phyloP scores from a whole-genome alignment of 1,139 yeast genomes.

The Taphrina populina region DNA sequence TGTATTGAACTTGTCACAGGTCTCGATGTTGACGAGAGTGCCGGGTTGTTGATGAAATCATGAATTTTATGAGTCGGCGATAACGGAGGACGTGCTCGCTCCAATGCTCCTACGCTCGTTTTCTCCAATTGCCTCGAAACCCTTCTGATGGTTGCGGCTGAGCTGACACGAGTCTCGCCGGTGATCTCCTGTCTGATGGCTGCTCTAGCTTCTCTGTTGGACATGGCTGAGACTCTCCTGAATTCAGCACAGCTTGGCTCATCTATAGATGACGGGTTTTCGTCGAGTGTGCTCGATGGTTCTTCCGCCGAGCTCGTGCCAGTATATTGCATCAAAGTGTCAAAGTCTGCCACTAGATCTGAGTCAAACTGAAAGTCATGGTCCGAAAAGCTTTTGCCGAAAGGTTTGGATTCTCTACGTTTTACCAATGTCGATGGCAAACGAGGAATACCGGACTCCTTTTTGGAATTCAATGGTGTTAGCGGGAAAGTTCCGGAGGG shows the following conservation, averaged over 20 bases:
- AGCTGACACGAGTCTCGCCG: neutral
- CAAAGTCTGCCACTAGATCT: constrained; percentile 1
- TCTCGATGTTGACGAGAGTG: too few relatives aligned
- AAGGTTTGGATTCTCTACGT: constrained; percentile 11
- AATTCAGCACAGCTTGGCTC: too few relatives aligned
- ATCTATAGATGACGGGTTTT: neutral
- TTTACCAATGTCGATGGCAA: constrained; percentile 13
- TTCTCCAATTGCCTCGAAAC: constrained; percentile 7
- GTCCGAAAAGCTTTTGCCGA: constrained; percentile 18
- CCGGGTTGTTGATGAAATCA: too few relatives aligned
- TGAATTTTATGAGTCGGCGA: too few relatives aligned
- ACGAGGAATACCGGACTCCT: constrained; percentile 17
- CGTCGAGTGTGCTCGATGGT: too few relatives aligned
- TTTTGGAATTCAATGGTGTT: constrained; percentile 3
- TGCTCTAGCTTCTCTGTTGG: too few relatives aligned
- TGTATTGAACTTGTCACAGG: too few relatives aligned
- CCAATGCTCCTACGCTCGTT: constrained; percentile 2
- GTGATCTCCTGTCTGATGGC: constrained; percentile 12
- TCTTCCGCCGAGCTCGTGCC: neutral
- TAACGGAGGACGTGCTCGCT: too few relatives aligned
- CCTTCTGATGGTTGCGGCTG: constrained; percentile 7
- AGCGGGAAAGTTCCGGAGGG: neutral
- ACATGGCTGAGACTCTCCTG: too few relatives aligned
- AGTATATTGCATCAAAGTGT: constrained; percentile 15
- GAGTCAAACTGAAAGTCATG: constrained; percentile 18